Evolutionary conservation across 2,329 filamentous ascomycete species (phyloP).

Genomic region (Dichotomopilus funicola): DNA sequence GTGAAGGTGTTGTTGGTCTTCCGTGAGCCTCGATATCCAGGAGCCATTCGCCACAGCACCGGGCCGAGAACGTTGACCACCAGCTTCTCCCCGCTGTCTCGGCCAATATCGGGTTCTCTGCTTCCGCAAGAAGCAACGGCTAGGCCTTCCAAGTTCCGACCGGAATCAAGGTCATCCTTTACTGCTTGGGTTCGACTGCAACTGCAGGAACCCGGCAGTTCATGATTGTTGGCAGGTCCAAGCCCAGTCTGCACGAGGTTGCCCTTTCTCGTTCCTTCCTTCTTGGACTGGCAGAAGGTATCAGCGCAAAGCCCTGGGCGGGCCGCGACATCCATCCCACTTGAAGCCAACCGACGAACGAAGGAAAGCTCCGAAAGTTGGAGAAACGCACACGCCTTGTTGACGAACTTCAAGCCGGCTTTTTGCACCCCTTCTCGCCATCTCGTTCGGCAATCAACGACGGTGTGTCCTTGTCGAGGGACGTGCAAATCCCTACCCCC

Average conservation of each 20-base stretch:
- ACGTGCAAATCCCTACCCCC: constrained; percentile 6
- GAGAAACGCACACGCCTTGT: background rate
- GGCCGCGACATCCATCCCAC: background rate
- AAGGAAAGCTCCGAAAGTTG: background rate
- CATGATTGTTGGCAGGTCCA: background rate
- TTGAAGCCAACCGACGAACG: background rate
- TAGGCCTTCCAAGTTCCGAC: background rate
- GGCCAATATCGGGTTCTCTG: constrained; percentile 13
- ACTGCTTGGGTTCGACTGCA: background rate
- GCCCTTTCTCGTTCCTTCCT: background rate
- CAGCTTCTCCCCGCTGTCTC: constrained; percentile 10
- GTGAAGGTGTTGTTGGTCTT: background rate
- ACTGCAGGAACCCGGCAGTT: background rate
- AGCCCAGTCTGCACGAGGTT: background rate
- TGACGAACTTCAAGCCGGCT: background rate
- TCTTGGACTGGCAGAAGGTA: background rate
- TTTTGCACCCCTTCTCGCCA: constrained; percentile 6
- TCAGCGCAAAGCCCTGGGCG: too few species aligned
- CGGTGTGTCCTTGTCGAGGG: constrained; percentile 14
- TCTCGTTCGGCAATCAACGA: constrained; percentile 19
- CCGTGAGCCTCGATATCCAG: background rate
- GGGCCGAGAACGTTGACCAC: constrained; percentile 3
- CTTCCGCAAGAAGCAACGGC: constrained; percentile 18
- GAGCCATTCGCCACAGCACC: background rate
- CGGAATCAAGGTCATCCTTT: background rate